Base-by-base conservation (phyloP, 805 yeast genomes). In the Candida vaughaniae region DNA sequence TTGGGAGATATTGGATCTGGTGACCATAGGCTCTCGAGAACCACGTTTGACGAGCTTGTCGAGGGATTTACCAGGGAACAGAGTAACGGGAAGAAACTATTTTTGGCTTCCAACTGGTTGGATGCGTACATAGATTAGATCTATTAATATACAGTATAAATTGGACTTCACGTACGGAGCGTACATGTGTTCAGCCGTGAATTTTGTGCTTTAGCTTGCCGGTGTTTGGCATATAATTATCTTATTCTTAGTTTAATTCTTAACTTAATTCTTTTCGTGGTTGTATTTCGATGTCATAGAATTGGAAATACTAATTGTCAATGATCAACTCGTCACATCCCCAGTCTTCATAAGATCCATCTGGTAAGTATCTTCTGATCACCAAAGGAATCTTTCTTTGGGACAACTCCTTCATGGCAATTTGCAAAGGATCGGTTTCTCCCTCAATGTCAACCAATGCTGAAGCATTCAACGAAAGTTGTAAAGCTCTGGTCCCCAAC, bases 341-440 rank as follows among this genome's bases (percentile, higher is more conserved):
- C 99, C 99, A 93, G 60, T 93, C 99, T 67, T 93, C 99, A 55
- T 80, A 91, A 36, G 95, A 79, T 5, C 98, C 96, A 59, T 95
- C 99, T 3, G 99, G 99, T 51, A 93, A 74, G 58, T 88, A 95
- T 64, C 99, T 77, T 75, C 99, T 80, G 33, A 93, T 86, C 31
- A 95, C 95, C 53, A 93, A 74, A 1, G 99, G 99, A 39, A 95
- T 89, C 62, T 90, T 93, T 63, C 86, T 81, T 63, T 93, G 98
- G 1, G 95, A 78, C 46, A 93, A 75, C 64, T 93, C 99, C 64
- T 95, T 93, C 87, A 88, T 84, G 43, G 99, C 97, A 45, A 93
- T 93, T 63, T 90, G 96, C 57, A 93, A 71, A 10, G 99, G 99
- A 61, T 93, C 99, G 2, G 99, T 95, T 63, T 95, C 99, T 56